Base-by-base conservation (phyloP, 2,329 filamentous ascomycete species). In the Diaporthe helianthi region DNA sequence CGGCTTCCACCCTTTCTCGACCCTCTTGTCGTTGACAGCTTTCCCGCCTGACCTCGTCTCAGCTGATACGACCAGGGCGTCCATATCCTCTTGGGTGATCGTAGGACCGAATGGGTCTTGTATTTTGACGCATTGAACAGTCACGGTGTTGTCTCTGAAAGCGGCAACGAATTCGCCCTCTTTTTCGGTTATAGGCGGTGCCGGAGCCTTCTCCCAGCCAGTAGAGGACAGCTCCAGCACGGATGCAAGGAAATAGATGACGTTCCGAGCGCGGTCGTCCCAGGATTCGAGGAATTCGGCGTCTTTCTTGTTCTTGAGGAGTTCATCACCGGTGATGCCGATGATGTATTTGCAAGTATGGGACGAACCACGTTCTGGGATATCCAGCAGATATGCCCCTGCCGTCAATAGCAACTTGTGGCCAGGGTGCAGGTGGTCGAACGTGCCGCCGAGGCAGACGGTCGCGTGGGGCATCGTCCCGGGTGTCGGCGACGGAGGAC, bases 401-500 rank as follows among this genome's bases (percentile, higher is more conserved):
- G 94, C 94, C n/a, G 94, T 94, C 24, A 99, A 87, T 24, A 99
- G 87, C n/a, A 98, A 85, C 81, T 98, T 99, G 83, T 99, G 96
- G 7, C 96, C 96, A 4, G 93, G 90, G 78, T 99, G 96, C 26
- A 99, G 86, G 80, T 98, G 94, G 79, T 99, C 96, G 80, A 98
- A 99, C 0, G 96, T 99, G 12, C 96, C 96, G 36, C 95, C 96
- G 15, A 98, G 88, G 65, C 91, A 93, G 61, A 97, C 91, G 17
- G 88, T 86, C 70, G 84, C 81, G 78, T 92, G 87, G 51, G 79
- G 75, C 29, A 73, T 72, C 2, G 77, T 77, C 6, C 51, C 67
- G 51, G 75, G 75, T 3, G 74, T 44, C 19, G 73, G 64, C 26
- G 69, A 52, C 7, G 73, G 67, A 3, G 74, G 61, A 8, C 71